Evolutionary conservation across 2,329 filamentous ascomycete species (phyloP).

Genomic region (Mollisia scopiformis): DNA sequence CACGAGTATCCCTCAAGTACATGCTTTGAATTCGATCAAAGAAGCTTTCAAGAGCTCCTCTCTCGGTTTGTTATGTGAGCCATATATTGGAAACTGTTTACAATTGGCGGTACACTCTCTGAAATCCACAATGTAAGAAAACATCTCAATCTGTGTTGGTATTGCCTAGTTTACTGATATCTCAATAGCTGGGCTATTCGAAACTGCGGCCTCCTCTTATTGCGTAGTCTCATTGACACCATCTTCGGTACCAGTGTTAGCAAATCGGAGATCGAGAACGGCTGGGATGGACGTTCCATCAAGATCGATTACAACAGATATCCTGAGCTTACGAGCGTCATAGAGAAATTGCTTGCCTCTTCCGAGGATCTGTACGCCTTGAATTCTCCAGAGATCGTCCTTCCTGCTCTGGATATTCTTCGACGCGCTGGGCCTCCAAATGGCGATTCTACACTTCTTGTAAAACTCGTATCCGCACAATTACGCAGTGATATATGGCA

Average conservation of each 20-base stretch:
- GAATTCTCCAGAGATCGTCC: conserved; percentile 69
- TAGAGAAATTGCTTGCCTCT: conserved; percentile 57
- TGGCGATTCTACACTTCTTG: conserved; percentile 55
- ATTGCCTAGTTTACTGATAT: conserved; percentile 7
- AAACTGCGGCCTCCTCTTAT: conserved; percentile 88
- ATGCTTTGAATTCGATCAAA: conserved; percentile 91
- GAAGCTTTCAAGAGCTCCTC: conserved; percentile 87
- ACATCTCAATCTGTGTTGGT: neutral
- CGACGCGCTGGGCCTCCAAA: conserved; percentile 71
- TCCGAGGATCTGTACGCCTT: conserved; percentile 25
- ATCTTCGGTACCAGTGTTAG: conserved; percentile 77
- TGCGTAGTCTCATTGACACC: conserved; percentile 81
- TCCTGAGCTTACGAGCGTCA: conserved; percentile 62
- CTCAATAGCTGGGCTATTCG: conserved; percentile 80
- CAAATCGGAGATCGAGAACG: conserved; percentile 62
- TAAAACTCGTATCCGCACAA: conserved; percentile 61
- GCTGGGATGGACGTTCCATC: conserved; percentile 66
- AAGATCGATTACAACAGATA: conserved; percentile 73
- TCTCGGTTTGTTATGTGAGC: conserved; percentile 73
- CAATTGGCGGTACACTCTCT: conserved; percentile 81
- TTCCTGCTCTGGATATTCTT: conserved; percentile 82
- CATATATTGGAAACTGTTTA: conserved; percentile 73
- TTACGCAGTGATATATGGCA: conserved; percentile 76
- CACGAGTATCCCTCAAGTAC: conserved; percentile 82
- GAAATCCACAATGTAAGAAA: conserved; percentile 71